These are phyloP conservation scores for Fusarium sp. DNA, from an alignment of 2,329 filamentous ascomycete genomes.

Conservation along the genomic window DNA sequence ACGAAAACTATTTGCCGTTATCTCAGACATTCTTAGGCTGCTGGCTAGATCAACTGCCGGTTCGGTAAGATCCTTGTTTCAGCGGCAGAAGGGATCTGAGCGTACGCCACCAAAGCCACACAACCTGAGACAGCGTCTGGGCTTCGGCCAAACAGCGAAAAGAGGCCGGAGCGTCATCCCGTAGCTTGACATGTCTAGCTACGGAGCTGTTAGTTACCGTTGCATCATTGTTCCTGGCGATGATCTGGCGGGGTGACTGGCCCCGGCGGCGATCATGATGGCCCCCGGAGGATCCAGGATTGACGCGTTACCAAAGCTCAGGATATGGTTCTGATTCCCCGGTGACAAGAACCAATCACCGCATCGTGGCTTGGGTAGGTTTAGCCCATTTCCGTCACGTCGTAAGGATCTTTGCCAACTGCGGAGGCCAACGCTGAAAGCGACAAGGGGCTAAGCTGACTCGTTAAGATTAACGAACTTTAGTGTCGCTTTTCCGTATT, in stretches of 20 bases:
- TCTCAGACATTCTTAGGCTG: no score
- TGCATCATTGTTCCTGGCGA: background rate
- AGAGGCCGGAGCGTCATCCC: no score
- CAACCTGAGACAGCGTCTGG: no score
- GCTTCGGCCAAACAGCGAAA: no score
- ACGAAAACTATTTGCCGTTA: no score
- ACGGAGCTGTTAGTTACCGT: background rate
- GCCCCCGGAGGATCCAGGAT: background rate
- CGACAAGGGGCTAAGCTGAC: conserved; percentile 3
- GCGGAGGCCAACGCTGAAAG: no score
- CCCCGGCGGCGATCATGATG: background rate
- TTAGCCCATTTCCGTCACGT: background rate
- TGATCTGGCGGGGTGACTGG: conserved; percentile 6
- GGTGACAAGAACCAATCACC: background rate
- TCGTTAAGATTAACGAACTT: conserved; percentile 9
- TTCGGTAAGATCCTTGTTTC: no score
- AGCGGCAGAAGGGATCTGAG: no score
- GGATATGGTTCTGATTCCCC: background rate
- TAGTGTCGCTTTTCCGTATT: background rate
- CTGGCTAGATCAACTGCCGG: no score
- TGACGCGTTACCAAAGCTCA: conserved; percentile 1
- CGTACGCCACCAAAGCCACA: no score
- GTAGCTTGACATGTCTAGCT: background rate
- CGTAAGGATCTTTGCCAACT: no score
- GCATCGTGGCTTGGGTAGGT: background rate